A percentile compares a stretch with the other conserved stretches of the same genome.
These are phyloP conservation scores for Scolecobasidium constrictum DNA, from an alignment of 2,329 filamentous ascomycete species.

Conservation along the genomic window DNA sequence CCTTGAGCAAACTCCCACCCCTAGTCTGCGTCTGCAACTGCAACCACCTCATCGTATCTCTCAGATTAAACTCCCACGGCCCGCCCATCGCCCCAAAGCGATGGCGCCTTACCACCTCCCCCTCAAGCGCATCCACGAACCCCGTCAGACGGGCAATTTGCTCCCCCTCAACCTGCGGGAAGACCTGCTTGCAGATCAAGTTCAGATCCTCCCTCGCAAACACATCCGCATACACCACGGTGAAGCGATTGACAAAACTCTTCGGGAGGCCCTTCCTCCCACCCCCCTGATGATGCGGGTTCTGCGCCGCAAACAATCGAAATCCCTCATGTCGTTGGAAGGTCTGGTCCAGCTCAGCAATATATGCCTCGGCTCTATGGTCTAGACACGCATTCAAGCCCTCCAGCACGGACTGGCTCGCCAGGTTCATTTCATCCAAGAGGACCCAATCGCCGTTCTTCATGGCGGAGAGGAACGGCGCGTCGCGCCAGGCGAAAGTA, in stretches of 20 bases:
- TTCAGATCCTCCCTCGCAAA: constrained; percentile 73
- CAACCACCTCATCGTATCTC: constrained; percentile 83
- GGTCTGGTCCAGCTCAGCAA: constrained; percentile 88
- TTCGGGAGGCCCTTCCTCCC: constrained; percentile 88
- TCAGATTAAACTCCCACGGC: constrained; percentile 93
- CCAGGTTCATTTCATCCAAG: constrained; percentile 96
- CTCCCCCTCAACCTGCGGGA: constrained; percentile 48
- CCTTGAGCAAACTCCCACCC: constrained; percentile 46
- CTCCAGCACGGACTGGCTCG: constrained; percentile 92
- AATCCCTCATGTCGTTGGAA: constrained; percentile 86
- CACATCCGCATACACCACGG: constrained; percentile 91
- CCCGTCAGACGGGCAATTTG: constrained; percentile 58
- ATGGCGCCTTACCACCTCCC: constrained; percentile 49
- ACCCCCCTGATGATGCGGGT: constrained; percentile 93
- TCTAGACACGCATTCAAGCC: constrained; percentile 94
- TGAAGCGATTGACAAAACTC: constrained; percentile 96
- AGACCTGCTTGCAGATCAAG: constrained; percentile 70
- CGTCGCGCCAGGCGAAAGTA: constrained; percentile 90
- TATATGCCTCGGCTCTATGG: constrained; percentile 89
- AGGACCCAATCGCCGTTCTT: constrained; percentile 94
- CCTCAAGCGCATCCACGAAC: constrained; percentile 73
- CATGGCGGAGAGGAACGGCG: constrained; percentile 92
- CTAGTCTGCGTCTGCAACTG: constrained; percentile 52
- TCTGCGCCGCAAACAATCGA: constrained; percentile 92
- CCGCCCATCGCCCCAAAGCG: constrained; percentile 49